Percentiles rank a stretch among this genome's conserved stretches.
Conservation (phyloP, 148 eudicot genomes). For the Pharnaceum exiguum region DNA sequence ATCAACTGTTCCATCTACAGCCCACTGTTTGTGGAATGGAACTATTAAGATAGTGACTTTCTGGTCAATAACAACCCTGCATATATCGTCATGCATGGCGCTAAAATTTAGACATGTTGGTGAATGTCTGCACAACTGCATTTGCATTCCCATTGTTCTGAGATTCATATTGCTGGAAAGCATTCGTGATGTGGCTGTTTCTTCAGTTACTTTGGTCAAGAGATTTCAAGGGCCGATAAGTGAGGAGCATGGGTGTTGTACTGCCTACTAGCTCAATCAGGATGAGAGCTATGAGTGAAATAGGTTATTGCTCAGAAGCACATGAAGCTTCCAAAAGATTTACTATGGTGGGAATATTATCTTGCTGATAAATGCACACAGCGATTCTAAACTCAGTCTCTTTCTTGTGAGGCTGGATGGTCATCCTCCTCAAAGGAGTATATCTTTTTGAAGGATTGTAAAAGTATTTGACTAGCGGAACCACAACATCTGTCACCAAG, state of each 20-base stretch:
- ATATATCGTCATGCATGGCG: slow-evolving; percentile 54
- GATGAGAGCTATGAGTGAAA: slow-evolving; percentile 34
- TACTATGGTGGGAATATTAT: slow-evolving; percentile 44
- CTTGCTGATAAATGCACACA: slow-evolving; percentile 53
- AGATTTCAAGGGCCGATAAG: slow-evolving; percentile 31
- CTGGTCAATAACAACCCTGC: slow-evolving; percentile 49
- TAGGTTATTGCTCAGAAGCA: slow-evolving; percentile 36
- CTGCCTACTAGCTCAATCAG: slow-evolving; percentile 59
- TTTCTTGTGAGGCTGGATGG: slow-evolving; percentile 56
- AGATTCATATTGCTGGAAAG: slow-evolving; percentile 41
- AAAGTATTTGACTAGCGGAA: slow-evolving; percentile 40
- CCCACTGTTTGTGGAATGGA: slow-evolving; percentile 67
- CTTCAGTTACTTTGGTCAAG: slow-evolving; percentile 20
- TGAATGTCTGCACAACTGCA: slow-evolving; percentile 42
- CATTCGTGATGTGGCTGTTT: slow-evolving; percentile 41
- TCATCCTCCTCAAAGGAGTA: slow-evolving; percentile 31
- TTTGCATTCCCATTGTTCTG: slow-evolving; percentile 24
- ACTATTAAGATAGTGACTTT: slow-evolving; percentile 38
- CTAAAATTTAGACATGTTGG: slow-evolving; percentile 38
- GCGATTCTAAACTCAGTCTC: slow-evolving; percentile 46
- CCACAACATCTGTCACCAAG: slow-evolving; percentile 34
- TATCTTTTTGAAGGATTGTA: slow-evolving; percentile 37
- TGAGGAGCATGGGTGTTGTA: slow-evolving; percentile 46
- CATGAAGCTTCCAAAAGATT: slow-evolving; percentile 58
- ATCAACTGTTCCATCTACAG: slow-evolving; percentile 48